These are phyloP conservation scores for Adansonia rubrostipa DNA, from an alignment of 441 rosid genomes.

Conservation along the genomic window DNA sequence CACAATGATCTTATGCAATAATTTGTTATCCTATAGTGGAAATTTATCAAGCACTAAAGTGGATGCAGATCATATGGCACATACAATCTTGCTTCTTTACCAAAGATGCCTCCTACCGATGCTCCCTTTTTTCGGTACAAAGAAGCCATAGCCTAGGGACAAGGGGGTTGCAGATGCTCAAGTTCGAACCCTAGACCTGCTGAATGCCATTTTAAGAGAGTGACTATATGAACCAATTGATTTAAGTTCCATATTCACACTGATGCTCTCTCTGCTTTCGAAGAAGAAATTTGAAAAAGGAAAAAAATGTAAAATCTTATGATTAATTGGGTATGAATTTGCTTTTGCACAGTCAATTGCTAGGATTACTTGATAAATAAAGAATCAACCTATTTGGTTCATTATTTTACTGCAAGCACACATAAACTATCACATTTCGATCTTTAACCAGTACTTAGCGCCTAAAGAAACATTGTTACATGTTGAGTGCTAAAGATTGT, in stretches of 20 bases:
- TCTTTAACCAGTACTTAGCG: background rate
- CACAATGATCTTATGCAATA: background rate
- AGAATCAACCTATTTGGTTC: background rate
- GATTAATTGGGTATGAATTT: background rate
- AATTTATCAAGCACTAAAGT: background rate
- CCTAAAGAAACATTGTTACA: background rate
- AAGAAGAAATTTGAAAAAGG: background rate
- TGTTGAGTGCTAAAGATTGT: background rate
- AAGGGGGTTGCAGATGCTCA: too few species aligned
- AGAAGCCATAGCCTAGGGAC: too few species aligned
- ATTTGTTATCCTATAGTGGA: background rate
- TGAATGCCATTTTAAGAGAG: too few species aligned
- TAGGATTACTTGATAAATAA: background rate
- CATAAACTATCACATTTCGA: background rate
- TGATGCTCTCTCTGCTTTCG: background rate
- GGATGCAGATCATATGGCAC: background rate
- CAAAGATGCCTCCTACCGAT: background rate
- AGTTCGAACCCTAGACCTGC: too few species aligned
- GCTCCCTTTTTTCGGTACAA: too few species aligned
- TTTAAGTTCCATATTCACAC: background rate
- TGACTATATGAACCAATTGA: too few species aligned
- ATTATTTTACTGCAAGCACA: background rate
- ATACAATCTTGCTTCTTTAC: constrained; percentile 3
- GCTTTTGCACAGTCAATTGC: background rate
- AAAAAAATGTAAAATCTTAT: background rate